Percentiles rank a stretch among this genome's conserved stretches.
Conservation (phyloP, 495 filamentous ascomycete genomes). For the Cladorrhinum samala region DNA sequence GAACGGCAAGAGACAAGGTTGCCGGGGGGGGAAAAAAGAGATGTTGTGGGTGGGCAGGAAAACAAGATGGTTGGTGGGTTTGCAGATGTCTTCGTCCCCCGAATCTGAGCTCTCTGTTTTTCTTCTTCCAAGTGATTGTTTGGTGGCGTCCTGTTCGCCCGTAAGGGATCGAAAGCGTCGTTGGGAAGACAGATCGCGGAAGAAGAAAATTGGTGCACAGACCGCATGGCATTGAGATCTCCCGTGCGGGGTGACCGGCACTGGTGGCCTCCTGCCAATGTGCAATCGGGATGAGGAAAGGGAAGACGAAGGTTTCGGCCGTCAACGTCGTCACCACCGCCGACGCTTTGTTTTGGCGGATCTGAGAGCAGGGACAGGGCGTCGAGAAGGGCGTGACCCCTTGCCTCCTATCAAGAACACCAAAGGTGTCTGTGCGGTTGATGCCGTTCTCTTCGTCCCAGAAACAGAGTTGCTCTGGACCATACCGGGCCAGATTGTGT, state of each 20-base stretch:
- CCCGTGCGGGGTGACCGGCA: slow-evolving; percentile 1
- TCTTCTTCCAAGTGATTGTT: neutral
- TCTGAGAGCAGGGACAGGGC: neutral
- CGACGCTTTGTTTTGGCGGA: neutral
- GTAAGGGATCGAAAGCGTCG: neutral
- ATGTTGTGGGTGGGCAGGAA: neutral
- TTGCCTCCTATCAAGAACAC: slow-evolving; percentile 11
- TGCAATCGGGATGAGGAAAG: no score
- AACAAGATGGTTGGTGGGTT: neutral
- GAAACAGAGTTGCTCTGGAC: slow-evolving; percentile 2
- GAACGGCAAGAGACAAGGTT: neutral
- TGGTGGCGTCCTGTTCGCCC: neutral
- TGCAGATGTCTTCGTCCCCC: neutral
- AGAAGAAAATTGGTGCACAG: slow-evolving; percentile 6
- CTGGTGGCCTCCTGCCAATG: neutral
- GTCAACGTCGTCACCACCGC: neutral
- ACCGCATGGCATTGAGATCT: slow-evolving; percentile 17
- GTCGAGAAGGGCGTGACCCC: neutral
- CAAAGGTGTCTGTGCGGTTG: slow-evolving; percentile 17
- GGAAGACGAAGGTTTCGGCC: neutral
- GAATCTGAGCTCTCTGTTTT: neutral
- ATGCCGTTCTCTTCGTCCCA: slow-evolving; percentile 13
- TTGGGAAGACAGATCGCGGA: neutral
- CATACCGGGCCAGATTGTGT: slow-evolving; percentile 5
- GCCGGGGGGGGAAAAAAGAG: neutral